Conservation (phyloP, 306 rosid genomes). For the Hippophae gyantsensis region DNA sequence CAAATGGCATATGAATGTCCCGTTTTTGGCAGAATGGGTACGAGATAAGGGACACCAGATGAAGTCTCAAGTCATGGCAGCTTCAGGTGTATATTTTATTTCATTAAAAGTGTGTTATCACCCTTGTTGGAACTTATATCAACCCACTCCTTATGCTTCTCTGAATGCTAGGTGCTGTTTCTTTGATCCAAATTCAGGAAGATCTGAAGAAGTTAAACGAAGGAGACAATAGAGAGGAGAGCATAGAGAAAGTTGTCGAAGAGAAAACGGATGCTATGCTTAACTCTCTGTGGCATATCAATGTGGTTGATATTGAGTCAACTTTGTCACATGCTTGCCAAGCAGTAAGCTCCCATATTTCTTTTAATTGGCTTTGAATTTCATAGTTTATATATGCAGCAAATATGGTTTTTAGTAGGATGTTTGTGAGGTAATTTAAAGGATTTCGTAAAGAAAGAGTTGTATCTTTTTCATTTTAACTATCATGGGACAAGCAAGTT, state of each 20-base stretch:
- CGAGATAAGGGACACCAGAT: slow-evolving; percentile 86
- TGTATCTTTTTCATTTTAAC: too few relatives aligned
- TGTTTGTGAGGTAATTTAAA: not conserved
- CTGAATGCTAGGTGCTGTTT: slow-evolving; percentile 65
- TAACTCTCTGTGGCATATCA: slow-evolving; percentile 85
- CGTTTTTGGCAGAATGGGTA: slow-evolving; percentile 95
- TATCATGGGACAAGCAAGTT: too few relatives aligned
- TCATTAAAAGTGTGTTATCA: slow-evolving; percentile 9
- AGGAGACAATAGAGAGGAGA: slow-evolving; percentile 65
- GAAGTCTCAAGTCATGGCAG: slow-evolving; percentile 93
- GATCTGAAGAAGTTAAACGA: slow-evolving; percentile 62
- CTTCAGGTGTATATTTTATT: slow-evolving; percentile 56
- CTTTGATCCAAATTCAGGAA: slow-evolving; percentile 84
- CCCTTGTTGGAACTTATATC: slow-evolving; percentile 11
- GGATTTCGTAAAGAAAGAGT: too few relatives aligned
- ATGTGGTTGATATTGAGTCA: slow-evolving; percentile 89
- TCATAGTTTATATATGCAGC: slow-evolving; percentile 1
- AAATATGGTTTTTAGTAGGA: not conserved
- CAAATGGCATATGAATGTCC: slow-evolving; percentile 68
- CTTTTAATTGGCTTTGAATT: slow-evolving; percentile 15
- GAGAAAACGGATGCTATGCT: slow-evolving; percentile 73
- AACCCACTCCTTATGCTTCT: slow-evolving; percentile 16
- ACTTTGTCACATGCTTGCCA: slow-evolving; percentile 76
- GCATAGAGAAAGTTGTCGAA: slow-evolving; percentile 53
- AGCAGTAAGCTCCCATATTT: slow-evolving; percentile 54